Evolutionary conservation across 345 rosid genomes (phyloP), one percentile per base, ranked within the genome.

Genomic region (Eucalyptus curtisii): DNA sequence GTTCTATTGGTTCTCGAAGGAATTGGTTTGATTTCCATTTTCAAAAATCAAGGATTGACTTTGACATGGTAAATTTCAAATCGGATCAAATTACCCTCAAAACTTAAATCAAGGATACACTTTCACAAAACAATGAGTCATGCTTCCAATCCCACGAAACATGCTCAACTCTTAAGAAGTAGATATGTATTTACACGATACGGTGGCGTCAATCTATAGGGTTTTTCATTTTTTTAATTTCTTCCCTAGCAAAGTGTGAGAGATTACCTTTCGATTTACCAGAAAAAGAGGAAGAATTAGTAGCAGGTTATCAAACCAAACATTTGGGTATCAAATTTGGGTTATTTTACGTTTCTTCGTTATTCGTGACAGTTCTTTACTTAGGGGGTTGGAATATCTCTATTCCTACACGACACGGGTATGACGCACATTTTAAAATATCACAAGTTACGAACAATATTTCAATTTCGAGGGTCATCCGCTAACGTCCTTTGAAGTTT

Each of bases 371-470:
- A 17, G 8, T 50, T 50, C 1, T 50, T 50, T 50, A 50, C 53
- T 50, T 50, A 50, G 0, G 0, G 10, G 7, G 3, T 16, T 6
- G 8, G 20, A 50, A 50, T 50, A 50, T 16, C 53, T 50, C 8
- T 16, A 50, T 17, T 50, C 4, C 1, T 8, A 19, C 22, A 31
- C 12, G 5, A 66, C 2, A 68, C 13, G 6, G 0, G 22, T 3
- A 31, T 15, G 10, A n/a, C 0, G 0, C 5, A 15, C 14, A 17
- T 15, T 31, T 33, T 19, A 16, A 31, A 66, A 31, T 68, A 31
- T 8, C 4, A 31, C 6, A 19, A 19, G 4, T 1, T 37, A 71
- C 0, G 2, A 19, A 10, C 2, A 5, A 71, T 37, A 10, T 5
- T 0, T 4, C 4, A 12, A n/a, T n/a, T n/a, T n/a, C n/a, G n/a